A percentile compares a stretch with the other conserved stretches of the same genome.
phyloP scores from a whole-genome alignment of 106 monocot species.

The Phalaenopsis equestris region DNA sequence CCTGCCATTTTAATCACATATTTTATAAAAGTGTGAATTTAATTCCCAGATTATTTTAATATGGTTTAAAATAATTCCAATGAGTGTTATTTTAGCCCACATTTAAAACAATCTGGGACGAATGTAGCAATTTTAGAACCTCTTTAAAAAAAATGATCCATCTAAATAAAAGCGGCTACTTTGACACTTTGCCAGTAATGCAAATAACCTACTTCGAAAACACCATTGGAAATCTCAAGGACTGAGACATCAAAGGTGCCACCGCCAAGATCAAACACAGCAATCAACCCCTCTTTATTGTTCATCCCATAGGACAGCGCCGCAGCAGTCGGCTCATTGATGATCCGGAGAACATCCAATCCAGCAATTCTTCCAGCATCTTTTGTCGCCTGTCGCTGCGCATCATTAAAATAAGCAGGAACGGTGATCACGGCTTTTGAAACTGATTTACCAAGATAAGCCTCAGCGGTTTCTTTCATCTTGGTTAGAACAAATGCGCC shows the following conservation, averaged over 20 bases:
- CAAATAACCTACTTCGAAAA: conserved; percentile 34
- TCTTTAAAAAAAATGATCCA: no score
- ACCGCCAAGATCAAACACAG: conserved; percentile 59
- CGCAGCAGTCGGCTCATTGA: conserved; percentile 61
- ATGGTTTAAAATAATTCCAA: no score
- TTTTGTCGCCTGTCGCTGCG: conserved; percentile 51
- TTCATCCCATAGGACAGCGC: conserved; percentile 66
- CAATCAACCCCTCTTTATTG: conserved; percentile 57
- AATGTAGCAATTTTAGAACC: no score
- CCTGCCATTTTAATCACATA: no score
- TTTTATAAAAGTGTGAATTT: no score
- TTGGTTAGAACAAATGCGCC: conserved; percentile 54
- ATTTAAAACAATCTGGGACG: no score
- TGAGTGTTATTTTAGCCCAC: no score
- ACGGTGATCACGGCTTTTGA: conserved; percentile 68
- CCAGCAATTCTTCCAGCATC: conserved; percentile 56
- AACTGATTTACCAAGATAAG: conserved; percentile 77
- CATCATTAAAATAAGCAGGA: conserved; percentile 65
- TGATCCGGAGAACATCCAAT: conserved; percentile 48
- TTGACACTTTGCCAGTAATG: neutral
- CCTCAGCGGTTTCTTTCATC: conserved; percentile 50
- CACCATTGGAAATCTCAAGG: conserved; percentile 62
- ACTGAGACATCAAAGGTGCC: conserved; percentile 70
- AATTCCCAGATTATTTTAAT: no score
- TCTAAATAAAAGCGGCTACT: no score